Conservation (phyloP, 768 basidiomycete species). For the Kwoniella dendrophila region DNA sequence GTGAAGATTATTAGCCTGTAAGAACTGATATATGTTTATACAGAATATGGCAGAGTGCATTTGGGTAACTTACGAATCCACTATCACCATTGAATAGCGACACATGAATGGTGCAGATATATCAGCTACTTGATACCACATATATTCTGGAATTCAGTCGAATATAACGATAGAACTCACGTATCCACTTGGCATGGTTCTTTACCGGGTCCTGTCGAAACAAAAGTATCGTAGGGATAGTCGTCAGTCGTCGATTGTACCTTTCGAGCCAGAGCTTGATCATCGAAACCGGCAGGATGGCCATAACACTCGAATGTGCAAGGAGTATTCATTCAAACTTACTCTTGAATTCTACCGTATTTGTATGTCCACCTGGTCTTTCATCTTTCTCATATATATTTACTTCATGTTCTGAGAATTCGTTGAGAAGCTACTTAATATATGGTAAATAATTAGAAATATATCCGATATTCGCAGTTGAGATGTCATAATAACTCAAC, state of each 20-base stretch:
- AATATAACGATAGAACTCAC: slow-evolving; percentile 58
- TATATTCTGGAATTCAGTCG: neutral
- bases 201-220: slow-evolving; percentile 35
- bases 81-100: slow-evolving; percentile 50
- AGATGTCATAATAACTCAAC: slow-evolving; percentile 28
- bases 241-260: neutral
- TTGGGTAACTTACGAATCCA: slow-evolving; percentile 62
- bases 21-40: neutral
- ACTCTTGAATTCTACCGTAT: slow-evolving; percentile 65
- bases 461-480: neutral
- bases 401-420: slow-evolving; percentile 72
- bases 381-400: slow-evolving; percentile 72
- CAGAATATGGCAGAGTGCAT: no score
- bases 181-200: slow-evolving; percentile 67
- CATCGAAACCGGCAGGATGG: no score
- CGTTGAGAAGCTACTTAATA: slow-evolving; percentile 65
- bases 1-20: neutral
- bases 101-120: no score
- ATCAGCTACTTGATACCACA: no score
- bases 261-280: neutral
- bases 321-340: slow-evolving; percentile 17
- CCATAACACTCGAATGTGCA: neutral
- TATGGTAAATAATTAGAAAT: neutral
- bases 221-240: neutral
- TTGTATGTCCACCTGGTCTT: slow-evolving; percentile 74